Evolutionary conservation across 192 early-diverging fungal genomes (phyloP), one percentile per base, ranked within the genome.

Genomic region (Backusella tuberculispora): DNA sequence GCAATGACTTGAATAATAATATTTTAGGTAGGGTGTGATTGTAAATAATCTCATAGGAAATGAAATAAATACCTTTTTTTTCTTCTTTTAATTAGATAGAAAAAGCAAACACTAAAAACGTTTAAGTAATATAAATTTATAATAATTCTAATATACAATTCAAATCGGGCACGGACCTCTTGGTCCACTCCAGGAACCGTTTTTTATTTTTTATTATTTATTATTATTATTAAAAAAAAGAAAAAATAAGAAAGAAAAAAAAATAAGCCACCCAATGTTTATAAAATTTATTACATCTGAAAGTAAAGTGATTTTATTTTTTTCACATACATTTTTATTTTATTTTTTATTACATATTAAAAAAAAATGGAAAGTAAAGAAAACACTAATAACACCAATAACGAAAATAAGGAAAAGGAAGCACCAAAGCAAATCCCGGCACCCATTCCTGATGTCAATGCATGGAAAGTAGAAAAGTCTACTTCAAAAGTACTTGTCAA

Each of bases 381-480:
- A 53, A 53, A 19, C 19, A 53, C 50, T 10, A 53, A 24, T 53
- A 53, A 53, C 10, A 42, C 40, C 44, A 15, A 19, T 12, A 48
- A 26, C 19, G 68, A 70, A 47, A 70, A 12, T 3, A 47, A 72
- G 48, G 46, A 56, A 72, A 47, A 50, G 17, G 50, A 72, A 37
- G 60, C 37, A 29, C 72, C 53, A 8, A 72, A 53, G 21, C 42
- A 46, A 26, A 50, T 81, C 29, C 80, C 76, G 13, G 80, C 80
- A 43, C 80, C 80, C 26, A 77, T 77, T 75, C 80, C 80, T 45
- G 67, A 69, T 63, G 76, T 77, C 46, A 81, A 81, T 72, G 71
- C 63, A 48, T 81, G 80, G 80, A 72, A 81, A 38, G 63, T 77
- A 26, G 67, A 69, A 60, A 72, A 75, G 63, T 46, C 77, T 24